A percentile compares a stretch with the other conserved stretches of the same genome.
These are phyloP conservation scores for Pyricularia grisea DNA, from an alignment of 2,329 filamentous ascomycete species.

Conservation along the genomic window DNA sequence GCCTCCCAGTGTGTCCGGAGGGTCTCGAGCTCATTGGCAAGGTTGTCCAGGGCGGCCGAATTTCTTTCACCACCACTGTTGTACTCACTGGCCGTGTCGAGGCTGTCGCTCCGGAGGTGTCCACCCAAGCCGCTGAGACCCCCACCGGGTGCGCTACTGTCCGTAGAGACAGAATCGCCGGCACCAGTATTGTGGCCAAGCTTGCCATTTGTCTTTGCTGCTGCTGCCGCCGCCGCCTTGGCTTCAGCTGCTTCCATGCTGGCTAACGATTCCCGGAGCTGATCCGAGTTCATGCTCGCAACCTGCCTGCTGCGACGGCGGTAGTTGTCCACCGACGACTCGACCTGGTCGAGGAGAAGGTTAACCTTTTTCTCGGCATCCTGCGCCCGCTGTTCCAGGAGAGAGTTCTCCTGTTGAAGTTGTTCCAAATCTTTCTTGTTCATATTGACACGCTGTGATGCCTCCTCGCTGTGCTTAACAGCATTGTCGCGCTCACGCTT, in stretches of 20 bases:
- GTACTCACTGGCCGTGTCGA: slow-evolving; percentile 49
- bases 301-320: slow-evolving; percentile 62
- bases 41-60: slow-evolving; percentile 70
- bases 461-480: slow-evolving; percentile 43
- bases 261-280: slow-evolving; percentile 23
- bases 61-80: slow-evolving; percentile 41
- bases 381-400: slow-evolving; percentile 72
- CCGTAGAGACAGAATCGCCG: not conserved
- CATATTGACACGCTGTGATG: slow-evolving; percentile 45
- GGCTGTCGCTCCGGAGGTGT: slow-evolving; percentile 44
- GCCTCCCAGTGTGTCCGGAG: slow-evolving; percentile 90
- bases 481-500: slow-evolving; percentile 61
- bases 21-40: slow-evolving; percentile 86
- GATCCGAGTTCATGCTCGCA: slow-evolving; percentile 42
- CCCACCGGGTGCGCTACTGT: too few relatives aligned
- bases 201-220: slow-evolving; percentile 19
- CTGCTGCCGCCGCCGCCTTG: slow-evolving; percentile 22
- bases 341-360: slow-evolving; percentile 87
- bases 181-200: slow-evolving; percentile 12
- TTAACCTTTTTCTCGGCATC: slow-evolving; percentile 93
- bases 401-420: slow-evolving; percentile 70
- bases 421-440: slow-evolving; percentile 65
- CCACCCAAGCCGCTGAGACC: slow-evolving; percentile 12
- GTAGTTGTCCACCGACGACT: slow-evolving; percentile 88
- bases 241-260: slow-evolving; percentile 8